Percentiles rank a stretch among this genome's conserved stretches.
phyloP scores from a whole-genome alignment of 768 basidiomycete genomes.

The Coprinellus micaceus region DNA sequence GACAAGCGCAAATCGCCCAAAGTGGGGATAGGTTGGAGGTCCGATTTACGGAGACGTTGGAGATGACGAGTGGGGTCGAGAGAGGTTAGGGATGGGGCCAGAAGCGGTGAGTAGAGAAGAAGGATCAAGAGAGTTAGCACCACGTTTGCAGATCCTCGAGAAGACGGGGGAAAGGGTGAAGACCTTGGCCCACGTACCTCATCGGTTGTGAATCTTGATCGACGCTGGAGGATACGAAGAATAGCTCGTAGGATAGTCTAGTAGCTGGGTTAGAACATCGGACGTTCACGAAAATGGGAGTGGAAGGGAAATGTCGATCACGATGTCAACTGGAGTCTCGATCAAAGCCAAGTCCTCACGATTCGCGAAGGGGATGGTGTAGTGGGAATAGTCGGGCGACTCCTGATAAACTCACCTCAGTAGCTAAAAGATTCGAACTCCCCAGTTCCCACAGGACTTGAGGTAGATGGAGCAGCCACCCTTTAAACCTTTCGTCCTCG shows the following conservation, averaged over 20 bases:
- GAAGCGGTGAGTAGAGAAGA: not conserved
- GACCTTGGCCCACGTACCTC: slow-evolving; percentile 40
- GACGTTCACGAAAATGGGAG: slow-evolving; percentile 9
- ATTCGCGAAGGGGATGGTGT: too few relatives aligned
- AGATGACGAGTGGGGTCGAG: not conserved
- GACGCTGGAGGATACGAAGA: slow-evolving; percentile 57
- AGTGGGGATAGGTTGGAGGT: too few relatives aligned
- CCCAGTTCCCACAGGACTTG: slow-evolving; percentile 85
- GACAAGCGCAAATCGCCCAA: too few relatives aligned
- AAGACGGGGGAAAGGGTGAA: not conserved
- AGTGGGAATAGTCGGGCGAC: too few relatives aligned
- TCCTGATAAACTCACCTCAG: slow-evolving; percentile 48
- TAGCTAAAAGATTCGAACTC: slow-evolving; percentile 45
- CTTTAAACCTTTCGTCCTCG: slow-evolving; percentile 36
- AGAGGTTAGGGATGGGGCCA: not conserved
- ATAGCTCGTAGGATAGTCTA: slow-evolving; percentile 61
- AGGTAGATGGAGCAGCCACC: slow-evolving; percentile 77
- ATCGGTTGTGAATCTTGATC: slow-evolving; percentile 37
- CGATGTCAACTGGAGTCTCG: not conserved
- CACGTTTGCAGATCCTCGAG: not conserved
- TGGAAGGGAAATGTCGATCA: not conserved
- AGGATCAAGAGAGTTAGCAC: not conserved
- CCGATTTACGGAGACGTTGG: not conserved
- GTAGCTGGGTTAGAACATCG: not conserved
- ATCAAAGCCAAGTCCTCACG: too few relatives aligned